Base-by-base conservation (phyloP, 345 rosid species). In the Citrus trifoliata region DNA sequence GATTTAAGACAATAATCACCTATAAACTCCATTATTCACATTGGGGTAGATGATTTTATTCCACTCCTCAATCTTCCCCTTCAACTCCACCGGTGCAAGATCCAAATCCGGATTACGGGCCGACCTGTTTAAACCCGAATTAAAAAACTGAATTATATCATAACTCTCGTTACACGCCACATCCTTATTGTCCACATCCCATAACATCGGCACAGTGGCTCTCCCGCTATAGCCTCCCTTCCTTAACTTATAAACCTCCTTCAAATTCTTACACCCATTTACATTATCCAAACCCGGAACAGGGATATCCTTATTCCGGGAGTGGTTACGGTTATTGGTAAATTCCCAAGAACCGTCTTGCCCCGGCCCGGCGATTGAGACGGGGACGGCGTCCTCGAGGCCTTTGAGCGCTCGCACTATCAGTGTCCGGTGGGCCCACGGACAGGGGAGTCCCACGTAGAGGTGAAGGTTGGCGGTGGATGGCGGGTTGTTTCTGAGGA, bases 391-490 rank as follows among this genome's bases (percentile, higher is more conserved):
- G 27, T 91, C 90, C 64, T 95, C 92, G 33, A 92, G 89, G 53
- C 98, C 95, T 78, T 95, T 92, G 58, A 95, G 92, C 19, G 93
- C 96, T 32, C 92, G 89, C 18, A 92, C 97, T 16, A 95, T 79
- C 61, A 93, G 88, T 62, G 99, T 79, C 21, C 98, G 85, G 84
- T 95, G 99, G 64, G 99, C 99, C 98, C 98, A 95, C 0, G 98
- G 98, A 76, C 99, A 95, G 7, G 98, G 98, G 7, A 95, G 90
- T 76, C 94, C 98, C 4, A 89, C 96, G 88, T 92, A 95, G 78
- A 95, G 93, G 81, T 95, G 98, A 53, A 95, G 89, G 61, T 79
- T 82, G 27, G 86, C 74, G 1, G 89, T 78, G 10, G 85, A 55
- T 7, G 77, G 77, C 1, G 62, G 62, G 16, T 75, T 61, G 69